A percentile compares a stretch with the other conserved stretches of the same genome.
Evolutionary conservation across 352 stramenopile species (phyloP).

Genomic region (Phytophthora quininea): DNA sequence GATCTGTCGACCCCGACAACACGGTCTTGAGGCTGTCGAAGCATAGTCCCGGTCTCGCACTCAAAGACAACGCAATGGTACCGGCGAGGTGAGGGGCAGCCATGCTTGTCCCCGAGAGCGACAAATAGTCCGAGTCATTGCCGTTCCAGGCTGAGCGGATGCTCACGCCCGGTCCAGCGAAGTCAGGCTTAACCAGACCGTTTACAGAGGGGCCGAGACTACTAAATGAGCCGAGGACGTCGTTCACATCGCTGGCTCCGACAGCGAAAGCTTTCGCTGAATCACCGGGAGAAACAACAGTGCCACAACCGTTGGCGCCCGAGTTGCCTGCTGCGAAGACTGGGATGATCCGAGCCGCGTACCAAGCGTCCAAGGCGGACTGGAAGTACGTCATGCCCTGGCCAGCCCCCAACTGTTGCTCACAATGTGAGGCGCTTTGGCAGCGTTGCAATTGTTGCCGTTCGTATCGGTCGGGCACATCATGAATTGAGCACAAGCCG

Average conservation of each 20-base stretch:
- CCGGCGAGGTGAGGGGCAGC: constrained; percentile 52
- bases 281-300: constrained; percentile 44
- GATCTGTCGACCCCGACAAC: constrained; percentile 25
- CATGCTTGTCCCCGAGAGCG: constrained; percentile 67
- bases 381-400: constrained; percentile 45
- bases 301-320: constrained; percentile 35
- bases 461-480: constrained; percentile 61
- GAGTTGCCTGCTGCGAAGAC: constrained; percentile 62
- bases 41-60: constrained; percentile 35
- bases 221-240: constrained; percentile 46
- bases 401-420: constrained; percentile 62
- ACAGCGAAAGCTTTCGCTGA: constrained; percentile 41
- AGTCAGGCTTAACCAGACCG: constrained; percentile 50
- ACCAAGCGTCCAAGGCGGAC: constrained; percentile 48
- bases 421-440: constrained; percentile 55
- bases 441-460: constrained; percentile 51
- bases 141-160: constrained; percentile 48
- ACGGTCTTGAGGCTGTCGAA: constrained; percentile 38
- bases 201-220: constrained; percentile 41
- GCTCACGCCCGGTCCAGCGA: constrained; percentile 41
- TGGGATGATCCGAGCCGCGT: constrained; percentile 50
- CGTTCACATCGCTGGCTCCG: constrained; percentile 40
- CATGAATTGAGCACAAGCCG: constrained; percentile 58
- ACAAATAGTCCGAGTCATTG: constrained; percentile 38
- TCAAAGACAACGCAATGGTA: constrained; percentile 55